Conservation (phyloP, 2,329 filamentous ascomycete genomes). For the Colletotrichum lupini region DNA sequence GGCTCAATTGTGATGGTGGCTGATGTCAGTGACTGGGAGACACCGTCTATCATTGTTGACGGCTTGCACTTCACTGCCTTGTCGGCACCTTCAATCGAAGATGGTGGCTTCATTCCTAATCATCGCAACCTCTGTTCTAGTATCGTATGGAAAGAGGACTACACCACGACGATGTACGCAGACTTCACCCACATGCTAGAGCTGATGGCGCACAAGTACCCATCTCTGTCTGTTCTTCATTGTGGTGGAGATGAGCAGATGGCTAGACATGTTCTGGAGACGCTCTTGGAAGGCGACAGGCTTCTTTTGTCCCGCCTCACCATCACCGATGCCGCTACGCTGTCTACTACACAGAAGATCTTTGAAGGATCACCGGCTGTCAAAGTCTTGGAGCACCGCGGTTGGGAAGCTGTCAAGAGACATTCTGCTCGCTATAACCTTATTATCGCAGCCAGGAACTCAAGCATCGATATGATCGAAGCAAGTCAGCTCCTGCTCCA, state of each 20-base stretch:
- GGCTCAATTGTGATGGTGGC: conserved; percentile 55
- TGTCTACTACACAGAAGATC: not conserved
- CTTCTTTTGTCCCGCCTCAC: conserved; percentile 49
- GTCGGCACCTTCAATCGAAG: conserved; percentile 38
- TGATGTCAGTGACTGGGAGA: conserved; percentile 44
- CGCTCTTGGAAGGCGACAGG: conserved; percentile 40
- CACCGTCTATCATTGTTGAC: conserved; percentile 54
- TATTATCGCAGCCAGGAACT: conserved; percentile 41
- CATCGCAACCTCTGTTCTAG: conserved; percentile 61
- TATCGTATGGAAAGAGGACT: conserved; percentile 58
- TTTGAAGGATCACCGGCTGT: conserved; percentile 36
- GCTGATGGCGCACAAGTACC: conserved; percentile 52
- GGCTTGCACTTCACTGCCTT: conserved; percentile 57
- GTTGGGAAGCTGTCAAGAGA: conserved; percentile 36
- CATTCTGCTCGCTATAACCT: conserved; percentile 46
- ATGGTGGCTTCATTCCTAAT: conserved; percentile 56
- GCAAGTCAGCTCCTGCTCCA: conserved; percentile 41
- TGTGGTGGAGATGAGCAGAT: conserved; percentile 44
- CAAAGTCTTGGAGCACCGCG: conserved; percentile 44
- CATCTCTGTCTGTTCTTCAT: conserved; percentile 52
- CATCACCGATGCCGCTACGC: conserved; percentile 37
- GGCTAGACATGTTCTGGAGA: conserved; percentile 40
- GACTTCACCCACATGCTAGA: conserved; percentile 43
- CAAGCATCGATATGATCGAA: conserved; percentile 25
- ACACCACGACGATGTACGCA: conserved; percentile 38